Conservation (phyloP, 371 early-diverging fungal species). For the Saksenaea vasiformis region DNA sequence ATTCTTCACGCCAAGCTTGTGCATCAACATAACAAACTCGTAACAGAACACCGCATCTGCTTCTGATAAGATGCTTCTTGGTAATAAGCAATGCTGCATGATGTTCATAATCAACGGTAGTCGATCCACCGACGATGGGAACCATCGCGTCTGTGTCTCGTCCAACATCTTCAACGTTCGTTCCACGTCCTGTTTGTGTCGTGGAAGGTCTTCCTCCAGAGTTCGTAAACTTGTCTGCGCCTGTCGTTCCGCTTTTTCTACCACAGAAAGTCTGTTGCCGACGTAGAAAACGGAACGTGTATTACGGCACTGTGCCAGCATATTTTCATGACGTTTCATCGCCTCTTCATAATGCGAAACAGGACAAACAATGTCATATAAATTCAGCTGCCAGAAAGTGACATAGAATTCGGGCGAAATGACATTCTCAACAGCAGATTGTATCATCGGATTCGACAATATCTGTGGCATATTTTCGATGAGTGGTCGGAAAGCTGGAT, state of each 20-base stretch:
- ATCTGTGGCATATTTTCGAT: slow-evolving; percentile 16
- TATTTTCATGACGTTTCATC: slow-evolving; percentile 58
- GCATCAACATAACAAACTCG: slow-evolving; percentile 80
- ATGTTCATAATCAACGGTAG: slow-evolving; percentile 53
- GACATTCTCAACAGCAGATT: slow-evolving; percentile 31
- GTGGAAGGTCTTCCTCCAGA: slow-evolving; percentile 36
- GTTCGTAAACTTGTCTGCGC: slow-evolving; percentile 35
- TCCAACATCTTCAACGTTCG: slow-evolving; percentile 54
- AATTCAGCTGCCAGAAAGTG: slow-evolving; percentile 83
- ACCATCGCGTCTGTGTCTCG: slow-evolving; percentile 74
- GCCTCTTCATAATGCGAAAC: slow-evolving; percentile 68
- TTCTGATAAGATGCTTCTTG: slow-evolving; percentile 74
- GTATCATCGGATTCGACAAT: slow-evolving; percentile 30
- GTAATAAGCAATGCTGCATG: slow-evolving; percentile 80
- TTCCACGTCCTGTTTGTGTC: slow-evolving; percentile 51
- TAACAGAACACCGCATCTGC: slow-evolving; percentile 85
- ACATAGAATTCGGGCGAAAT: slow-evolving; percentile 79
- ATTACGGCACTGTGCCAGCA: slow-evolving; percentile 44
- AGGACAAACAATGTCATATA: slow-evolving; percentile 86
- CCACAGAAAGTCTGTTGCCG: slow-evolving; percentile 32
- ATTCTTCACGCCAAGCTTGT: slow-evolving; percentile 72
- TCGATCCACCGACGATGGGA: slow-evolving; percentile 58
- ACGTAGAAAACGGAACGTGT: slow-evolving; percentile 26
- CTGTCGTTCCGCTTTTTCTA: slow-evolving; percentile 39
- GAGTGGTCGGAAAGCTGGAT: slow-evolving; percentile 23